Conservation (phyloP, 345 rosid species). For the Noccaea bulbosa region DNA sequence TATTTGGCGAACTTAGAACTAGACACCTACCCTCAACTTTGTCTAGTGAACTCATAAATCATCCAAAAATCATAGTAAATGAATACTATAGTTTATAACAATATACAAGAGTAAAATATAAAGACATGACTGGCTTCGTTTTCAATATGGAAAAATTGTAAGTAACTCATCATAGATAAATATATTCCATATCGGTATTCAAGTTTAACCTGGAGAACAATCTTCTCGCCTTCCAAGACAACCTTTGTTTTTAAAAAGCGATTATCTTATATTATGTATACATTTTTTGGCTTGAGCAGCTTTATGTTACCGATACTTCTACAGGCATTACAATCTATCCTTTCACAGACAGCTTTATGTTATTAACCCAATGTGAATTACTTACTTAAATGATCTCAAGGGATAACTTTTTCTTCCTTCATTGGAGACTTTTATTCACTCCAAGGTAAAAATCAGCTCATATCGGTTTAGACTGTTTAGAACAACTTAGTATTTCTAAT, state of each 20-base stretch:
- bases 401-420: background rate
- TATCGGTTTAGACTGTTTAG: background rate
- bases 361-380: conserved; percentile 19
- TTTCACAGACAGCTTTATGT: conserved; percentile 8
- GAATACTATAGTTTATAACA: background rate
- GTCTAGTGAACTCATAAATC: background rate
- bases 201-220: conserved; percentile 10
- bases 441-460: background rate
- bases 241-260: background rate
- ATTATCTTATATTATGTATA: background rate
- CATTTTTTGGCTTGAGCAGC: too few species aligned
- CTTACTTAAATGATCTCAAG: background rate
- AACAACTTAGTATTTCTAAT: background rate
- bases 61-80: conserved; percentile 2
- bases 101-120: background rate
- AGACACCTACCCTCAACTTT: conserved; percentile 7
- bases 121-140: background rate
- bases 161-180: background rate
- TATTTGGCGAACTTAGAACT: conserved; percentile 8
- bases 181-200: background rate
- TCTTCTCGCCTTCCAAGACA: conserved; percentile 22
- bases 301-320: background rate
- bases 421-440: background rate
- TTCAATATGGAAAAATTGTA: background rate
- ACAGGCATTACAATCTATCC: conserved; percentile 15